Evolutionary conservation across 768 basidiomycete species (phyloP), one percentile per base, ranked within the genome.

Genomic region (Asterophora lycoperdoides): DNA sequence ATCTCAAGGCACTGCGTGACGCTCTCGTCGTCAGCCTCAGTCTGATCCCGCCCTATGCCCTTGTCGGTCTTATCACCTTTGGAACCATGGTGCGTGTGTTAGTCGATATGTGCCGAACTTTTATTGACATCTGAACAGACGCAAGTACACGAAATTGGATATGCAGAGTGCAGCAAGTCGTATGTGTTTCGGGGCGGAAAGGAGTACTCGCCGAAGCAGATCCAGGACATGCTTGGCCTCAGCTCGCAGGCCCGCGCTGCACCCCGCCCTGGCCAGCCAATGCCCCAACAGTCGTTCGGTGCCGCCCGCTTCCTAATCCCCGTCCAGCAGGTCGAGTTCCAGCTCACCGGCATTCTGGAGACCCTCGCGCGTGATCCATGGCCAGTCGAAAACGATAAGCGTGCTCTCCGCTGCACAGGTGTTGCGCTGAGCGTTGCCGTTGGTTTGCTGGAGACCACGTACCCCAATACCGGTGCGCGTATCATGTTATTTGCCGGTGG

Each of bases 171-270:
- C 71, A 90, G 82, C 71, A 98, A 98, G 67, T 96, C 94, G 3
- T 98, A 96, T 67, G 96, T 98, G 48, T 99, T 99, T 83, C 87
- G 95, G 20, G 96, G 96, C 37, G 89, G 86, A 10, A 99, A 98
- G 68, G 96, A 99, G 59, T 98, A 99, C 64, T 69, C 84, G 47
- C 84, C 90, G 34, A 98, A 98, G 72, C 93, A 96, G 56, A 97
- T 98, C 56, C 90, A 93, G 67, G 95, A 98, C 59, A 98, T 99
- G 94, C 87, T 98, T 35, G 91, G 89, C 19, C 78, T 97, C 37
- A 83, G 79, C 60, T 77, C 86, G 2, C 83, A 83, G 55, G 79
- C 82, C 55, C 86, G 89, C 18, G 89, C 88, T 15, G 89, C 89
- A 2, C 90, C 90, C 43, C 88, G 89, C 34, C 87, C 89, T 5